Evolutionary conservation across 1,139 yeast species (phyloP), one percentile per base, ranked within the genome.

Genomic region (Candida buenavistaensis): DNA sequence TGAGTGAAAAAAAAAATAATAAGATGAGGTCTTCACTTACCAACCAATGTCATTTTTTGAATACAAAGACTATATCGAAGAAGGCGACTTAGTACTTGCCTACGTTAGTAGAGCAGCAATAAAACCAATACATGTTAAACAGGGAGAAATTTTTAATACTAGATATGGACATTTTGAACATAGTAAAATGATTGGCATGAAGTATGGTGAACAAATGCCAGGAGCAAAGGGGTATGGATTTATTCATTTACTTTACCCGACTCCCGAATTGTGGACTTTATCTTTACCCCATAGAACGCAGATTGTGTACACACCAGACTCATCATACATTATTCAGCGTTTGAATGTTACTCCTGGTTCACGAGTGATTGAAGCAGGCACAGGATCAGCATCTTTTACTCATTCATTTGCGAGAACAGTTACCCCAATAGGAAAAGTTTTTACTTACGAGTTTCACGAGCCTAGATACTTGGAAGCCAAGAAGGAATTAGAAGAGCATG

Each of bases 211-310:
- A 1, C 99, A 94, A 56, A 78, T 92, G 58, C 76, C 89, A 4
- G 82, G 95, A 21, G 69, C 80, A 5, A 80, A 79, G 37, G 90
- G 89, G 1, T 76, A 78, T 45, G 98, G 98, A 0, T 94, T 88
- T 52, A 78, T 94, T 32, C 95, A 92, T 54, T 67, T 92, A 20
- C 62, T 94, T 32, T 90, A 85, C 39, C 97, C 98, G 1, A 82
- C 96, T 0, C 94, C 99, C 0, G 99, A 94, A 59, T 64, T 92
- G 23, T 94, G 99, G 99, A 85, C 97, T 0, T 56, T 87, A 20
- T 88, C 97, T 0, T 68, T 94, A 32, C 97, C 98, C 1, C 99
- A 94, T 57, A 74, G 99, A 57, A 94, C 99, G 0, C 99, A 94
- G 64, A 92, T 94, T 48, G 97, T 94, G 1, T 94, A 94, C 56